These are phyloP conservation scores for Eremothecium gossypii DNA, from an alignment of 1,139 yeast species.

Conservation along the genomic window DNA sequence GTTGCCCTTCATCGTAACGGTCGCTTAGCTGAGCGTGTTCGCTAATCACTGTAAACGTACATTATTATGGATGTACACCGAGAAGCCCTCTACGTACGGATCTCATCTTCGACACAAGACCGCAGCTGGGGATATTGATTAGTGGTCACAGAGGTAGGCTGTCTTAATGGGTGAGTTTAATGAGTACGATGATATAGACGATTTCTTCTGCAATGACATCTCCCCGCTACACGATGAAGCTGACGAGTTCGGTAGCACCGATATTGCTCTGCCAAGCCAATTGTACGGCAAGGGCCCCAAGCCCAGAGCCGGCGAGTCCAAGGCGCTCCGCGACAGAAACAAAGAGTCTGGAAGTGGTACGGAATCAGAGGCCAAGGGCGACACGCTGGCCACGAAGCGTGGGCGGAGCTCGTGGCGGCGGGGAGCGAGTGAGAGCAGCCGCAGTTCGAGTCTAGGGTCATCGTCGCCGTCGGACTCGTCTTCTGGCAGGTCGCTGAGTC, in stretches of 20 bases:
- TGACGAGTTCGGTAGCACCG: background rate
- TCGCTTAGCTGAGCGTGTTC: no score
- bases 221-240: background rate
- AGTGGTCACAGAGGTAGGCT: background rate
- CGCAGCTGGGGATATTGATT: slow-evolving; percentile 5
- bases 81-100: no score
- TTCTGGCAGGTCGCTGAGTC: background rate
- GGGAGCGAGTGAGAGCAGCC: background rate
- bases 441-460: background rate
- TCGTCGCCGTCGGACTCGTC: background rate
- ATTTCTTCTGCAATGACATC: slow-evolving; percentile 2
- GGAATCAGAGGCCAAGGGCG: background rate
- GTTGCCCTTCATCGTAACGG: no score
- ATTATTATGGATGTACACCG: no score
- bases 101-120: no score
- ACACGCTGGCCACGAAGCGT: background rate
- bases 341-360: background rate
- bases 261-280: background rate
- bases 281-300: background rate
- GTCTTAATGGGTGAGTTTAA: slow-evolving; percentile 1
- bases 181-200: slow-evolving; percentile 3
- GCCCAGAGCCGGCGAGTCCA: background rate
- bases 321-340: background rate
- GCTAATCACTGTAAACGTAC: no score
- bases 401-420: background rate